Evolutionary conservation across 352 stramenopile genomes (phyloP).

Genomic region (Ophiocytium majus): DNA sequence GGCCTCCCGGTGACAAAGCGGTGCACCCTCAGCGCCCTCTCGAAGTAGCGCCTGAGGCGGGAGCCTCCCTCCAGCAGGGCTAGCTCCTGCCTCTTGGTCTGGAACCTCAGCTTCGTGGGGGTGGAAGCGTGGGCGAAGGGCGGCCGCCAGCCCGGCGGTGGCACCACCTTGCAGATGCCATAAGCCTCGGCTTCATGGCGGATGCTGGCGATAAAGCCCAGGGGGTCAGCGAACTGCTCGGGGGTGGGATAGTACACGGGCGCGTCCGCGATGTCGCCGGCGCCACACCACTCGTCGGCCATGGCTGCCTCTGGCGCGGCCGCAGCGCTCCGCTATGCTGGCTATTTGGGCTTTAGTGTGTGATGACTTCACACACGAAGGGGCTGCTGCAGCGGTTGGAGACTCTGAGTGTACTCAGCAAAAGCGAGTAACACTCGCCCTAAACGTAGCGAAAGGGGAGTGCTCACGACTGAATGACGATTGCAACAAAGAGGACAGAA

Average conservation of each 20-base stretch:
- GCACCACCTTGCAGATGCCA: conserved; percentile 52
- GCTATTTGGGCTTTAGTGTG: too few relatives aligned
- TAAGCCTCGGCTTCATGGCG: conserved; percentile 43
- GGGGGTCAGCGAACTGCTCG: conserved; percentile 45
- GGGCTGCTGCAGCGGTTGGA: too few relatives aligned
- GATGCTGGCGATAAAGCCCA: conserved; percentile 50
- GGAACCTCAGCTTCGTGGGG: conserved; percentile 48
- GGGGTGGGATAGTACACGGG: conserved; percentile 43
- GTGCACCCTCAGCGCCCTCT: conserved; percentile 40
- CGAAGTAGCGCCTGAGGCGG: conserved; percentile 46
- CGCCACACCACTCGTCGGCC: too few relatives aligned
- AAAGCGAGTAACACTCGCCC: too few relatives aligned
- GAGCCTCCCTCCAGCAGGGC: conserved; percentile 33
- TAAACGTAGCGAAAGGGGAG: too few relatives aligned
- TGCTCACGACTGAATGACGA: too few relatives aligned
- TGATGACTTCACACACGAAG: too few relatives aligned
- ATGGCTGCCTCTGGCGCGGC: too few relatives aligned
- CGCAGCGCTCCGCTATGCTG: too few relatives aligned
- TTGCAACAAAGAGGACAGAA: too few relatives aligned
- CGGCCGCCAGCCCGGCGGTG: conserved; percentile 49
- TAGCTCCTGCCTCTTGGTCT: conserved; percentile 55
- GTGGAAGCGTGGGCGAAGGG: conserved; percentile 50
- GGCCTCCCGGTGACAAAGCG: conserved; percentile 51
- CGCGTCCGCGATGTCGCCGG: conserved; percentile 37
- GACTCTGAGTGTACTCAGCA: too few relatives aligned